Conservation (phyloP, 345 rosid genomes). For the Euphorbia pulcherrima region DNA sequence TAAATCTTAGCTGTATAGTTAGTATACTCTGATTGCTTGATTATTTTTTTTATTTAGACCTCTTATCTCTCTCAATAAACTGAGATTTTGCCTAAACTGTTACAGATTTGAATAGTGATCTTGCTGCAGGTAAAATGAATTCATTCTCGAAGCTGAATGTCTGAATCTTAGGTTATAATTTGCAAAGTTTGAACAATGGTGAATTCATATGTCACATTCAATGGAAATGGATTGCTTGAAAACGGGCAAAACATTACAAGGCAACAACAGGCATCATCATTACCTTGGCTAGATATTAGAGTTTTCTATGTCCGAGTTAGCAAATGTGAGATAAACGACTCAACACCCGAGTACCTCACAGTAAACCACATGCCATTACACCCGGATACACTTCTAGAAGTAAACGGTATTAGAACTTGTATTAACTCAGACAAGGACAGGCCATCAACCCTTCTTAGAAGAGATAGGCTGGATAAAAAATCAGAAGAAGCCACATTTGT, state of each 20-base stretch:
- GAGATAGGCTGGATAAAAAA: constrained; percentile 31
- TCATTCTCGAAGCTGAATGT: constrained; percentile 26
- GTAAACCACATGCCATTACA: constrained; percentile 24
- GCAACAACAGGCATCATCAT: constrained; percentile 29
- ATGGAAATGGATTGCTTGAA: constrained; percentile 32
- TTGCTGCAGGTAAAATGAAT: constrained; percentile 31
- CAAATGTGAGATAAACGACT: constrained; percentile 28
- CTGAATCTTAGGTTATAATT: constrained; percentile 13
- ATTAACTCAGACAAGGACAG: constrained; percentile 22
- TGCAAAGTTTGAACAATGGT: constrained; percentile 38
- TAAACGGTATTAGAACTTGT: constrained; percentile 28
- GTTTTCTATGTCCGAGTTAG: constrained; percentile 30
- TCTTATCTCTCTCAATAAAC: neutral
- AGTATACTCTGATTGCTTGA: neutral
- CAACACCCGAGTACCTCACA: constrained; percentile 21
- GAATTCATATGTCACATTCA: constrained; percentile 38
- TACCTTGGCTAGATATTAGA: constrained; percentile 30
- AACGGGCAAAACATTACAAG: constrained; percentile 33
- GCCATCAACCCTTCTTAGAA: constrained; percentile 18
- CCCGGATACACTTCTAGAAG: constrained; percentile 29
- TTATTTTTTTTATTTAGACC: neutral
- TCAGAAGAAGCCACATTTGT: constrained; percentile 37
- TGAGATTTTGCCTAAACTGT: constrained; percentile 12
- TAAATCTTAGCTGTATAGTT: neutral
- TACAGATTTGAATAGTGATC: constrained; percentile 14